Base-by-base conservation (phyloP, 1,284 basidiomycete genomes). In the Heterobasidion parviporum region DNA sequence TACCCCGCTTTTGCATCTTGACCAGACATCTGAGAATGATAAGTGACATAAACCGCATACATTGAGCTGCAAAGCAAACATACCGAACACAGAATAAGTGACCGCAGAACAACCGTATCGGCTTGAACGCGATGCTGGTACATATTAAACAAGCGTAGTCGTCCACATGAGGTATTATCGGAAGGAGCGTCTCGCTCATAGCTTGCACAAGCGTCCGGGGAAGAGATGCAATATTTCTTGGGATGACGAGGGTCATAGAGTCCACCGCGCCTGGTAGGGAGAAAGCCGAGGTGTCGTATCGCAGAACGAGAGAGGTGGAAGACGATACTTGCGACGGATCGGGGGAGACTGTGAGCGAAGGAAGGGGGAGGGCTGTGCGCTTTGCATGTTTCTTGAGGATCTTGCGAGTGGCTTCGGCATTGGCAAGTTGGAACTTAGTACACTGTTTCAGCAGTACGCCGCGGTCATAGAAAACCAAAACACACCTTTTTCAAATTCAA, bases 321-420 rank as follows among this genome's bases (percentile, higher is more conserved):
- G 61, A 56, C 18, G 52, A 14, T 16, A 56, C 46, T 12, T 56
- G 15, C 10, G n/a, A n/a, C 38, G 51, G 12, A 20, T 20, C 20
- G 15, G 46, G 43, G 15, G 43, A n/a, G 50, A 54, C 34, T 10
- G 64, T 54, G 10, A 69, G 56, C 32, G 61, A 64, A 1, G 79
- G 76, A 15, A 80, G 67, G 1, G 83, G 82, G 3, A 90, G 72
- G 0, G 84, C 80, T 0, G 91, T 93, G 5, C 92, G 84, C 69
- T 97, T 98, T 33, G 91, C 82, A 67, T 97, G 95, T 68, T 98
- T 98, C 77, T 98, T 97, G 59, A 97, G 80, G 59, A 94, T 93
- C 72, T 94, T 94, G 48, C 90, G 82, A 1, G 84, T 87, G 1
- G 94, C 95, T 68, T 97, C 93, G 7, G 89, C 79, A 62, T 94